Percentiles rank a stretch among this genome's conserved stretches.
Evolutionary conservation across 2,329 filamentous ascomycete species (phyloP).

Genomic region (Colletotrichum zoysiae): DNA sequence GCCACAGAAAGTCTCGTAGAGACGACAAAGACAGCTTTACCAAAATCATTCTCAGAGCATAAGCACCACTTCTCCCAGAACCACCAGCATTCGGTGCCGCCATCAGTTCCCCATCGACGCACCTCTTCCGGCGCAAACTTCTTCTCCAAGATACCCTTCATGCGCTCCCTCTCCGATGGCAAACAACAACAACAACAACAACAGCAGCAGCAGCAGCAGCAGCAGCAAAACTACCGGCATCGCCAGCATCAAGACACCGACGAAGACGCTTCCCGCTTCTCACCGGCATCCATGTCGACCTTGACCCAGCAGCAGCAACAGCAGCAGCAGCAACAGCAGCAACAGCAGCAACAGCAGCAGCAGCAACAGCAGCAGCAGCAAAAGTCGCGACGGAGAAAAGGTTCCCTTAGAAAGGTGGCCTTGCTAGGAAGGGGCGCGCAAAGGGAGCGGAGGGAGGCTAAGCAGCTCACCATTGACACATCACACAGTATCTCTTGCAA

Average conservation of each 20-base stretch:
- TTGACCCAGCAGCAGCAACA: constrained; percentile 56
- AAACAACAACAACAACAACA: constrained; percentile 40
- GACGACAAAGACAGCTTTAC: constrained; percentile 4
- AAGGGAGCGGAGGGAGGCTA: constrained; percentile 68
- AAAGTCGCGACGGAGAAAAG: constrained; percentile 77
- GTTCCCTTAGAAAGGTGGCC: constrained; percentile 88
- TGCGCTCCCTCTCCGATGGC: constrained; percentile 61
- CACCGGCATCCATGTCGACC: constrained; percentile 47
- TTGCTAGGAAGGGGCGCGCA: constrained; percentile 80
- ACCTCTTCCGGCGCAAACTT: constrained; percentile 72
- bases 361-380: constrained; percentile 57
- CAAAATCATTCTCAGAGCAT: constrained; percentile 1
- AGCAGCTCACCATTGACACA: constrained; percentile 58
- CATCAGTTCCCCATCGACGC: constrained; percentile 50
- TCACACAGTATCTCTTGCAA: constrained; percentile 47
- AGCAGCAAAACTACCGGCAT: constrained; percentile 11
- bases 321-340: constrained; percentile 62
- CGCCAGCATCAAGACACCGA: constrained; percentile 48
- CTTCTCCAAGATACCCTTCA: constrained; percentile 77
- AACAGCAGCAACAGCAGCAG: constrained; percentile 60
- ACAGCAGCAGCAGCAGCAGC: constrained; percentile 22
- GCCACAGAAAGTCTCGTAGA: constrained; percentile 4
- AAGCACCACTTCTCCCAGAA: background rate
- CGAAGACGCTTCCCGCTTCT: constrained; percentile 48
- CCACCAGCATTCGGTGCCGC: background rate